Conservation (phyloP, 257 asterid species). For the Parsonsia alboflavescens region DNA sequence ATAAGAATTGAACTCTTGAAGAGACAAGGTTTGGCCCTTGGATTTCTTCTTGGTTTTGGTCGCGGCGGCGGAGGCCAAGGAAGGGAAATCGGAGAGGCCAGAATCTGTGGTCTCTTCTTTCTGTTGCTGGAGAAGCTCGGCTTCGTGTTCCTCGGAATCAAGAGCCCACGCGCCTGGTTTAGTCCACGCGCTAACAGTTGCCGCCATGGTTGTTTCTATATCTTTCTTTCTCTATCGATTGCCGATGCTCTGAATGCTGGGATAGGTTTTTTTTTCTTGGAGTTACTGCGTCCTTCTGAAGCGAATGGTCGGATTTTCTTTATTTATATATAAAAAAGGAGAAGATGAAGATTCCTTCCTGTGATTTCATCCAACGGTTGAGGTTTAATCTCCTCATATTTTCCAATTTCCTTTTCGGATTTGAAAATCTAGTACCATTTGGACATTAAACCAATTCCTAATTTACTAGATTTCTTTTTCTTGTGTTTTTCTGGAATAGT, state of each 20-base stretch:
- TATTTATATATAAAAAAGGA: conserved; percentile 5
- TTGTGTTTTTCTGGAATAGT: no score
- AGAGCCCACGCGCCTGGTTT: conserved; percentile 97
- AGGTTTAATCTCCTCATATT: conserved; percentile 12
- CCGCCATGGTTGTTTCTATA: conserved; percentile 59
- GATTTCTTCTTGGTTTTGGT: conserved; percentile 66
- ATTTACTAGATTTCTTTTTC: no score
- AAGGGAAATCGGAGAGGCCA: conserved; percentile 53
- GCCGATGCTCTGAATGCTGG: conserved; percentile 12
- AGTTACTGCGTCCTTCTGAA: conserved; percentile 34
- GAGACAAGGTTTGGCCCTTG: conserved; percentile 50
- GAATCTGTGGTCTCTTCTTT: conserved; percentile 28
- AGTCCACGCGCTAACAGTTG: conserved; percentile 74
- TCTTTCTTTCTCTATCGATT: not conserved
- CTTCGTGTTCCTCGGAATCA: conserved; percentile 78
- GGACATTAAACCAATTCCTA: no score
- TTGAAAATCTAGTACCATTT: no score
- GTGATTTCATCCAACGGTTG: conserved; percentile 38
- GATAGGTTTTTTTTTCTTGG: conserved; percentile 35
- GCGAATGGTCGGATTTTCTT: conserved; percentile 19
- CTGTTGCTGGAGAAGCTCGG: conserved; percentile 50
- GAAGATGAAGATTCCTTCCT: not conserved
- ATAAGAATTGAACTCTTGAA: conserved; percentile 48
- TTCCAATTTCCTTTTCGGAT: not conserved
- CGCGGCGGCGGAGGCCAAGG: conserved; percentile 58